Percentiles rank a stretch among this genome's conserved stretches.
Conservation (phyloP, 805 yeast species). For the Teunomyces panamensis region DNA sequence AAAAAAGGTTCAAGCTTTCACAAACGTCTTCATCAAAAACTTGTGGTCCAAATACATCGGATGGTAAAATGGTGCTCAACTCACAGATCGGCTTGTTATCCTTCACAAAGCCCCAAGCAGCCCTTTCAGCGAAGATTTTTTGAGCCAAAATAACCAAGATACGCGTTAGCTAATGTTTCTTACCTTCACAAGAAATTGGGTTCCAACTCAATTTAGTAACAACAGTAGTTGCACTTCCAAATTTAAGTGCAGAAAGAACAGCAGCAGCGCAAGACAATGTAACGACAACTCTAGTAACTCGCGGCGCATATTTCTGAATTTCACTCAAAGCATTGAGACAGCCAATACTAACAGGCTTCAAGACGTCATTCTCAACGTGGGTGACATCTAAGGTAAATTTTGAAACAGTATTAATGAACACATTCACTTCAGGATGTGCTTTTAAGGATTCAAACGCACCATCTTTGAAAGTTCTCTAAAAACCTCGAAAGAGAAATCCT, state of each 20-base stretch:
- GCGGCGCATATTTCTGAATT: constrained; percentile 10
- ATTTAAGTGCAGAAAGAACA: constrained; percentile 2
- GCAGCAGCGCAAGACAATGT: constrained; percentile 16
- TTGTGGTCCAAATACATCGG: constrained; percentile 60
- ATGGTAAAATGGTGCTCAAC: constrained; percentile 51
- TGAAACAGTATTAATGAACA: constrained; percentile 16
- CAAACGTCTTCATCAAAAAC: constrained; percentile 32
- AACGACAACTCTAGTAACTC: constrained; percentile 14
- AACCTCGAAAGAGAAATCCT: constrained; percentile 12
- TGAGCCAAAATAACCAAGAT: constrained; percentile 30
- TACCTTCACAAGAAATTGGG: constrained; percentile 50
- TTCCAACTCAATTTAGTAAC: constrained; percentile 52
- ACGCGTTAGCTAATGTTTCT: constrained; percentile 37
- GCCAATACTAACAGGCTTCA: constrained; percentile 15
- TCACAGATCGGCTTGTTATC: constrained; percentile 29
- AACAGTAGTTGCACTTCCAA: constrained; percentile 16
- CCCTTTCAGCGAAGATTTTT: constrained; percentile 18
- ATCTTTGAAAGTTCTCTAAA: constrained; percentile 12
- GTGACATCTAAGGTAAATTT: constrained; percentile 12
- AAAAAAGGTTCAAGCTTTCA: constrained; percentile 31
- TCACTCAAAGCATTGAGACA: constrained; percentile 13
- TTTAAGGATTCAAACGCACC: constrained; percentile 16
- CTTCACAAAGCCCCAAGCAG: constrained; percentile 21
- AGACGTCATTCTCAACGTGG: constrained; percentile 12
- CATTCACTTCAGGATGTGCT: constrained; percentile 13